These are phyloP conservation scores for Termitomyces sp. DNA, from an alignment of 768 basidiomycete genomes.

Conservation along the genomic window DNA sequence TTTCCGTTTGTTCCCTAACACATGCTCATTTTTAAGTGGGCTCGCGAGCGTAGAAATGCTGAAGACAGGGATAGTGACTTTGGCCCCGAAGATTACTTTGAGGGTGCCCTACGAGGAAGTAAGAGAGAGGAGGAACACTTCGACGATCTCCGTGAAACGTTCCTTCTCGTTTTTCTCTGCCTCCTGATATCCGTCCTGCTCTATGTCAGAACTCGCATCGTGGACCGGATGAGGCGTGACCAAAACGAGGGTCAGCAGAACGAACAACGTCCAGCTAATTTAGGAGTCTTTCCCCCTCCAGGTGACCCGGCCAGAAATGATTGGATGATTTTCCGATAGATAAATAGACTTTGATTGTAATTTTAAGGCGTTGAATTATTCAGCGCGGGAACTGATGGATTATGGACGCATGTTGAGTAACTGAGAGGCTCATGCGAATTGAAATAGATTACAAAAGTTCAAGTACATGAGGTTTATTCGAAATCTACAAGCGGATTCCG, in stretches of 20 bases:
- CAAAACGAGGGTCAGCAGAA: conserved; percentile 43
- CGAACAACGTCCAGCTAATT: conserved; percentile 31
- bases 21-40: conserved; percentile 48
- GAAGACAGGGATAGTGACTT: conserved; percentile 74
- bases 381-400: not conserved
- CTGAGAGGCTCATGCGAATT: not conserved
- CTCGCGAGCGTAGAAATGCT: conserved; percentile 63
- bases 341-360: conserved; percentile 17
- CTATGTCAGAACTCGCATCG: conserved; percentile 75
- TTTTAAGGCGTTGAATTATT: conserved; percentile 3
- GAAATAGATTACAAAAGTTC: not conserved
- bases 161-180: conserved; percentile 71
- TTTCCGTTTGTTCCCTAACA: not conserved
- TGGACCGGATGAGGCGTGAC: conserved; percentile 65
- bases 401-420: not conserved
- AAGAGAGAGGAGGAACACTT: conserved; percentile 56
- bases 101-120: conserved; percentile 55
- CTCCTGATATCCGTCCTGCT: conserved; percentile 68
- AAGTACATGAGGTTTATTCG: not conserved
- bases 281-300: conserved; percentile 54
- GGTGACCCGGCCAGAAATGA: conserved; percentile 62
- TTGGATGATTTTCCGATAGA: conserved; percentile 56
- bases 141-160: conserved; percentile 77
- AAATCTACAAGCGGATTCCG: not conserved
- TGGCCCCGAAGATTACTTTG: conserved; percentile 81